These are phyloP conservation scores for Yamadazyma scolyti DNA, from an alignment of 805 yeast species.

Conservation along the genomic window DNA sequence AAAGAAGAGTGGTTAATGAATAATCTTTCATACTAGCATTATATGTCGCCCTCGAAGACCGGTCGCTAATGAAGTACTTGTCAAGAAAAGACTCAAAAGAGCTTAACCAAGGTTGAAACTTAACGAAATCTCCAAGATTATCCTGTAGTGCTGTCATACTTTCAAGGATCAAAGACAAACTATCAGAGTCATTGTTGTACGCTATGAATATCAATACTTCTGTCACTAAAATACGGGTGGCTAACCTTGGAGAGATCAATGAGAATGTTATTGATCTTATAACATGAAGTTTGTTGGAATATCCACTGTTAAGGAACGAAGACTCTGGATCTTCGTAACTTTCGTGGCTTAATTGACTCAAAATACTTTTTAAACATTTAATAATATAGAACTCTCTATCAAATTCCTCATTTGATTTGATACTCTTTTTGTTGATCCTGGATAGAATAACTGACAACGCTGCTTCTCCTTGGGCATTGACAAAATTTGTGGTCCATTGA, in stretches of 20 bases:
- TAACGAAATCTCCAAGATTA: conserved; percentile 27
- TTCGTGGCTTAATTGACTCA: conserved; percentile 17
- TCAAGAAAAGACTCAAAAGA: conserved; percentile 33
- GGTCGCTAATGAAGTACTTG: conserved; percentile 17
- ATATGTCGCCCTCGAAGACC: conserved; percentile 13
- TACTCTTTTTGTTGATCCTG: conserved; percentile 37
- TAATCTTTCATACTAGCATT: conserved; percentile 23
- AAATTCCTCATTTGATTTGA: conserved; percentile 42
- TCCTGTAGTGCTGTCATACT: conserved; percentile 33
- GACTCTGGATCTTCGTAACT: conserved; percentile 7
- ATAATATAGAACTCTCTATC: conserved; percentile 38
- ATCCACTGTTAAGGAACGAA: conserved; percentile 9
- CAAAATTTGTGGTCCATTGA: conserved; percentile 29
- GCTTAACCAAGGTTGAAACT: conserved; percentile 41
- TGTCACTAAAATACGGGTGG: conserved; percentile 38
- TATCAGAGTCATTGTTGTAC: conserved; percentile 21
- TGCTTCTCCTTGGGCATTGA: conserved; percentile 41
- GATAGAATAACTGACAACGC: conserved; percentile 37
- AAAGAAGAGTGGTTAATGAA: conserved; percentile 31
- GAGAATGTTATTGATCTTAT: conserved; percentile 35
- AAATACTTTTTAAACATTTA: conserved; percentile 32
- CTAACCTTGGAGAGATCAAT: conserved; percentile 35
- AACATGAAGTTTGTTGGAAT: conserved; percentile 26
- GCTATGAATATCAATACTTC: conserved; percentile 38
- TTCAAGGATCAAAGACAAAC: conserved; percentile 20